Base-by-base conservation (phyloP, 2,329 filamentous ascomycete species). In the Anthostomella pinea region DNA sequence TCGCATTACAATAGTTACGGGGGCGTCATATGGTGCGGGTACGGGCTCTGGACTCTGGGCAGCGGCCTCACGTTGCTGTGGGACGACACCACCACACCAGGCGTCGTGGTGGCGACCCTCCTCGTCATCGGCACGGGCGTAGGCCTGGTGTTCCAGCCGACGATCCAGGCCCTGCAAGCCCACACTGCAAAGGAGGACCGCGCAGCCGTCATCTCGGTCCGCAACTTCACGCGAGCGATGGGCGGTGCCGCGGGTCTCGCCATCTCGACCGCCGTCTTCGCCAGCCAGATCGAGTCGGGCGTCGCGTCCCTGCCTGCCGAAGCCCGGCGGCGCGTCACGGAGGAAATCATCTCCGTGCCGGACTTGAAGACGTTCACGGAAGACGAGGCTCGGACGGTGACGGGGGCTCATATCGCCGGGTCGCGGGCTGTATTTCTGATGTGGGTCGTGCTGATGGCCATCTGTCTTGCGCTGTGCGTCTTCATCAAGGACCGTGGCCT, bases 11-110 rank as follows among this genome's bases (percentile, higher is more conserved):
- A 27, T 8, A 17, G 23, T 10, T 41, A 41, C 26, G 28, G 33
- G 18, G 19, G 27, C 15, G 28, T 41, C 6, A 41, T 37, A 10
- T 21, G 30, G 6, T 32, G 33, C 18, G 38, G 38, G 3, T 27
- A 28, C 11, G 11, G 25, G 5, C 28, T 22, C n/a, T 41, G 33
- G 38, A 23, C 33, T 2, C 8, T 41, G 11, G 38, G 22, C 18
- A 25, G 33, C 15, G 16, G 25, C 7, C 25, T 28, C 8, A 14
- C 8, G 25, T 7, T 28, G 9, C 9, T 15, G 25, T 28, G 7
- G 8, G 25, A 28, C 25, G 9, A 14, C 6, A 14, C 25, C 8
- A 28, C 25, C 8, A 7, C 8, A 7, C 6, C 14, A 7, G 8
- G 8, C 9, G 25, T 13, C 25, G 8, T 28, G 9, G 25, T 14